A percentile compares a stretch with the other conserved stretches of the same genome.
Conservation (phyloP, 495 filamentous ascomycete genomes). For the Neurospora sp. region DNA sequence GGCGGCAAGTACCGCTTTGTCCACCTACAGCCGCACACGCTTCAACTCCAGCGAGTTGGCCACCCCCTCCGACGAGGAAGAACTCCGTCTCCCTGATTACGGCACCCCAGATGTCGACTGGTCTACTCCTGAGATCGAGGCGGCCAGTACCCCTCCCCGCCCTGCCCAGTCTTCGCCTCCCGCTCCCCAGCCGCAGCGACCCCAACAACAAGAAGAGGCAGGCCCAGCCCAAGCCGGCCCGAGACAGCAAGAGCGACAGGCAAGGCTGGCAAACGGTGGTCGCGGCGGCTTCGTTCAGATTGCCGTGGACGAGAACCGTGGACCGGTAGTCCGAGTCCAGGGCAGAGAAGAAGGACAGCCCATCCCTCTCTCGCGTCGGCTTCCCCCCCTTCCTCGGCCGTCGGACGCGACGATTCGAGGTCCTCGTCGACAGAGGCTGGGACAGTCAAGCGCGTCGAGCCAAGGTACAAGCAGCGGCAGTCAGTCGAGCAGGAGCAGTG, state of each 20-base stretch:
- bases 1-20: neutral
- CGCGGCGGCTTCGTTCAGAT: neutral
- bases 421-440: neutral
- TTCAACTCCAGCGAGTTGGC: neutral
- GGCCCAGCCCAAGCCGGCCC: neutral
- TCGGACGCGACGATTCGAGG: neutral
- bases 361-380: neutral
- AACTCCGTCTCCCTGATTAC: neutral
- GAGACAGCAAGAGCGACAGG: neutral
- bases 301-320: accelerated
- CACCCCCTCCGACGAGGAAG: neutral
- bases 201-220: neutral
- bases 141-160: neutral
- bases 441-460: neutral
- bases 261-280: neutral
- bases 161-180: neutral
- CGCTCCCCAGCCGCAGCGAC: neutral
- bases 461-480: neutral
- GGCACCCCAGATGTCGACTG: neutral
- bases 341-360: accelerated
- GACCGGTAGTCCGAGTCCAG: accelerated
- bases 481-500: neutral
- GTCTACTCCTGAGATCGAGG: accelerated
- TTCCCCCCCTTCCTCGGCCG: neutral
- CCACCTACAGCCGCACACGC: neutral